These are phyloP conservation scores for Colletotrichum sp. DNA, from an alignment of 2,329 filamentous ascomycete species.

Conservation along the genomic window DNA sequence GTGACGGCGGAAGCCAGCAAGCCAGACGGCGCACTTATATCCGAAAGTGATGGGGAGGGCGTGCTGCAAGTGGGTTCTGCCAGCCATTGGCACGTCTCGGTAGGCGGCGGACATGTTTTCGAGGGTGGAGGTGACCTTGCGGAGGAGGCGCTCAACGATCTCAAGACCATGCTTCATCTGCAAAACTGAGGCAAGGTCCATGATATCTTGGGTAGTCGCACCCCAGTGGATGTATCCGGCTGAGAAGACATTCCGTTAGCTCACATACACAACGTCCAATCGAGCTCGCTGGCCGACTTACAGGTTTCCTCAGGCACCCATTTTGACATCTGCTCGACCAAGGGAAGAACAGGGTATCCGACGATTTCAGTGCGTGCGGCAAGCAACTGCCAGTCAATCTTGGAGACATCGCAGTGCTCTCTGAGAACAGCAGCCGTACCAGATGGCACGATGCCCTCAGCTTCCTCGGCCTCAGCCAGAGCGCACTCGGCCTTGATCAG, in stretches of 20 bases:
- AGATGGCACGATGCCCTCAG: constrained; percentile 49
- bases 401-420: constrained; percentile 28
- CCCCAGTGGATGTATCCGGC: constrained; percentile 60
- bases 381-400: constrained; percentile 31
- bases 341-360: constrained; percentile 57
- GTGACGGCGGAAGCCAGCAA: constrained; percentile 54
- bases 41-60: constrained; percentile 62
- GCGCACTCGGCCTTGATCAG: constrained; percentile 57
- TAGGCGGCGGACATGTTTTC: constrained; percentile 46
- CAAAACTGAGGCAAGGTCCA: constrained; percentile 58
- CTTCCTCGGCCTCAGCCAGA: constrained; percentile 54
- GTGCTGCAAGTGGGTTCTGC: constrained; percentile 62
- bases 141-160: constrained; percentile 50
- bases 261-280: background rate
- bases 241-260: background rate
- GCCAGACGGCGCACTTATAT: constrained; percentile 61
- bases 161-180: constrained; percentile 56
- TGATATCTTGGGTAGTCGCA: constrained; percentile 64
- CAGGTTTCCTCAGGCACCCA: constrained; percentile 35
- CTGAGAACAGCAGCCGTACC: constrained; percentile 39
- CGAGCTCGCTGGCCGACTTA: constrained; percentile 5
- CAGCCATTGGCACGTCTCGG: constrained; percentile 60
- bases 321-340: constrained; percentile 52
- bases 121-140: constrained; percentile 46
- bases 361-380: constrained; percentile 59